Evolutionary conservation across 306 rosid genomes (phyloP).

Genomic region (Amphicarpaea edgeworthii): DNA sequence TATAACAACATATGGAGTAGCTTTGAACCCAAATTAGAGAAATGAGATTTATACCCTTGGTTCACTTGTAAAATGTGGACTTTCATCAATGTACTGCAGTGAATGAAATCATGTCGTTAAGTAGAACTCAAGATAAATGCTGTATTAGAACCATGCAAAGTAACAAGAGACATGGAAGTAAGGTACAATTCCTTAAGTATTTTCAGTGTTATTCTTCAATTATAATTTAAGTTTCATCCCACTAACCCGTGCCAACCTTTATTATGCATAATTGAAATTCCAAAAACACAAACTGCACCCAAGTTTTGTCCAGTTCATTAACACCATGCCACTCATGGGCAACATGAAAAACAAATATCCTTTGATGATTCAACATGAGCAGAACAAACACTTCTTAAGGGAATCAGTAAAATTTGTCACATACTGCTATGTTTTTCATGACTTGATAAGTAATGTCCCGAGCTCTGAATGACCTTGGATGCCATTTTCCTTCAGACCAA

Average conservation of each 20-base stretch:
- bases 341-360: background rate
- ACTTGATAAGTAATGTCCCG: constrained; percentile 70
- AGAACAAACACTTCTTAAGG: constrained; percentile 8
- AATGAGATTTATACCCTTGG: constrained; percentile 50
- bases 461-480: constrained; percentile 78
- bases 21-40: constrained; percentile 18
- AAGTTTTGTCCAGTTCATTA: background rate
- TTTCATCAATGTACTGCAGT: constrained; percentile 54
- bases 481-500: constrained; percentile 99
- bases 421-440: constrained; percentile 81
- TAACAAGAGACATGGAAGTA: constrained; percentile 8
- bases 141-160: constrained; percentile 14
- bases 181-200: background rate
- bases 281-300: background rate
- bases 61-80: constrained; percentile 58
- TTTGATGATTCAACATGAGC: constrained; percentile 11
- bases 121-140: constrained; percentile 32
- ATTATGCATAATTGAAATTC: background rate
- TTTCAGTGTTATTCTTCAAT: background rate
- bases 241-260: background rate
- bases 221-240: background rate
- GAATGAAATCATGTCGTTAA: constrained; percentile 36
- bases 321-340: background rate
- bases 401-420: constrained; percentile 51
- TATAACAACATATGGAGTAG: constrained; percentile 6